Evolutionary conservation across 768 basidiomycete genomes (phyloP), one percentile per base, ranked within the genome.

Genomic region (Sporobolomyces roseus): DNA sequence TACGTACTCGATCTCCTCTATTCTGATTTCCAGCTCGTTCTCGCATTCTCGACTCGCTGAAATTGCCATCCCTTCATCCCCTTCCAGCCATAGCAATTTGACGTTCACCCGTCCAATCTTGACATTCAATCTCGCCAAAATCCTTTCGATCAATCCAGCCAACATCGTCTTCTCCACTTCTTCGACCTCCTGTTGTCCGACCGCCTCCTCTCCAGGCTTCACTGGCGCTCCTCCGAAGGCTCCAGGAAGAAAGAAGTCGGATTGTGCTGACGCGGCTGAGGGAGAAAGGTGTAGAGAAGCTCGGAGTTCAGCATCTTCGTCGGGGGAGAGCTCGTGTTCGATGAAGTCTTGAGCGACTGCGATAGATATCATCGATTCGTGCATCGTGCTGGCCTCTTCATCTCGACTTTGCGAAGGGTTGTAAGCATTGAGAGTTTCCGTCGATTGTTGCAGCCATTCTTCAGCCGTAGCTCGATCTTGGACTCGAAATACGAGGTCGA

Each of bases 281-380:
- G 79, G 73, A 38, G 83, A 81, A 70, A 83, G 78, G 74, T 84
- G 84, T 53, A 92, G 78, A 1, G 90, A 90, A 66, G 86, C 83
- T 74, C 86, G 84, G 27, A 93, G 81, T 36, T 84, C 81, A 10
- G 84, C 85, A 74, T 87, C 89, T 76, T 94, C 91, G 69, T 81
- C 81, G 10, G 84, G 81, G 29, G 86, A 83, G 56, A 96, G 81
- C 75, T 93, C 90, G 70, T 90, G 83, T 53, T 93, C 88, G 30
- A 94, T 81, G 79, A 97, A 97, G 5, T 87, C 86, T 73, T 91
- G 87, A 2, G 92, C 90, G 19, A 88, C 85, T n/a, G 87, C 87
- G 32, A 84, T 83, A n/a, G 66, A 67, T 29, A 66, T 30, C 21
- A 91, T 87, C 29, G 92, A 92, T 52, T 87, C 85, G 6, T 89